These are phyloP conservation scores for Cetradonia linearis DNA, from an alignment of 495 filamentous ascomycete species.

Conservation along the genomic window DNA sequence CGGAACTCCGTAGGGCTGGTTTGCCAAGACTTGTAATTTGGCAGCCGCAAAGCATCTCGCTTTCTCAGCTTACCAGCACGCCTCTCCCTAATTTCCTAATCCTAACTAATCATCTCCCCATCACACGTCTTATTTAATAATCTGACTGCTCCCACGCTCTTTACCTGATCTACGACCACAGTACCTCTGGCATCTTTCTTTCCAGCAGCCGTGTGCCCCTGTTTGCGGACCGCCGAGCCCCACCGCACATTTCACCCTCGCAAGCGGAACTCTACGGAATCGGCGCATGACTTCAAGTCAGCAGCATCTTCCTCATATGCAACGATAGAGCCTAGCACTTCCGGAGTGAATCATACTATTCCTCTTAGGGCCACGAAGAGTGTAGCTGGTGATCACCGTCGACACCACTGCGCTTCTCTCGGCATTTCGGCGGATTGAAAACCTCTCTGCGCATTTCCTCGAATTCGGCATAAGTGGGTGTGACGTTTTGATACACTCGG, in stretches of 20 bases:
- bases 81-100: neutral
- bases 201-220: neutral
- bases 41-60: neutral
- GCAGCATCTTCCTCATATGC: neutral
- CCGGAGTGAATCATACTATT: slow-evolving; percentile 1
- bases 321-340: slow-evolving; percentile 1
- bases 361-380: neutral
- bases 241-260: slow-evolving; percentile 8
- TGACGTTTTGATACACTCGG: slow-evolving; percentile 4
- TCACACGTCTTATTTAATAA: neutral
- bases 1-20: neutral
- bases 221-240: neutral
- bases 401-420: neutral
- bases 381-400: neutral
- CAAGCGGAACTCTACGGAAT: slow-evolving; percentile 7
- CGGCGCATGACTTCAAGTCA: neutral
- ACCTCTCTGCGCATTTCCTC: neutral
- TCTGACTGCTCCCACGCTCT: slow-evolving; percentile 3
- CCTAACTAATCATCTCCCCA: slow-evolving; percentile 10
- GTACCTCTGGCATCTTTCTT: neutral
- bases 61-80: neutral
- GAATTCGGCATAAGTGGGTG: neutral
- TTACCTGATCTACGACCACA: neutral
- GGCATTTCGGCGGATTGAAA: neutral
- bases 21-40: slow-evolving; percentile 8